Conservation (phyloP, 2,329 filamentous ascomycete genomes). For the Colletotrichum tabaci region DNA sequence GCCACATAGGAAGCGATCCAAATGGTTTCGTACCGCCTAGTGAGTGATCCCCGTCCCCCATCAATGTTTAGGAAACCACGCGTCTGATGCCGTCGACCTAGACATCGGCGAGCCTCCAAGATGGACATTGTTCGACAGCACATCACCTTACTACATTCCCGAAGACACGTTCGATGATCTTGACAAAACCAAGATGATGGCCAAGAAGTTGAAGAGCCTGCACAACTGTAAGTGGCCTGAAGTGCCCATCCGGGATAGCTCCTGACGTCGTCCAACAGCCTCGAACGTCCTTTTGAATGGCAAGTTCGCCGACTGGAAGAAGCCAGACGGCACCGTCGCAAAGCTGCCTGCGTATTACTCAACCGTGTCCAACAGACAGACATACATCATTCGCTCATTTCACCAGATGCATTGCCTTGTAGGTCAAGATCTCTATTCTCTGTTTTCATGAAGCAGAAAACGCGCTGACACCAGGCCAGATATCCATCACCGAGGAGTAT, state of each 20-base stretch:
- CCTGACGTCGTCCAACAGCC: background rate
- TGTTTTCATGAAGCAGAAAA: too few relatives aligned
- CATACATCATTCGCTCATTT: slow-evolving; percentile 34
- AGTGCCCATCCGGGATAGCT: too few relatives aligned
- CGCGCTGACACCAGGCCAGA: background rate
- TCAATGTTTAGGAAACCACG: too few relatives aligned
- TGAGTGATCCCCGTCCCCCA: background rate
- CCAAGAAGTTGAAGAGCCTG: slow-evolving; percentile 18
- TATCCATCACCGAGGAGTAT: slow-evolving; percentile 33
- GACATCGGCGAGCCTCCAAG: slow-evolving; percentile 24
- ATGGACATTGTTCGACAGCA: slow-evolving; percentile 28
- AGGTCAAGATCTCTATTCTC: background rate
- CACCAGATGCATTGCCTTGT: slow-evolving; percentile 36
- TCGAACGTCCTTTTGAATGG: slow-evolving; percentile 28
- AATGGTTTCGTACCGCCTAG: slow-evolving; percentile 32
- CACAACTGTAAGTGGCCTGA: slow-evolving; percentile 14
- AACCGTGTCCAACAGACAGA: slow-evolving; percentile 25
- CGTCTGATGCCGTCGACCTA: background rate
- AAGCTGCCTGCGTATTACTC: slow-evolving; percentile 33
- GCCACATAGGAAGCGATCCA: slow-evolving; percentile 32
- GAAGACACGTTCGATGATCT: slow-evolving; percentile 29
- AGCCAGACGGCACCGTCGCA: slow-evolving; percentile 19
- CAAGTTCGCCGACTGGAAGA: slow-evolving; percentile 31
- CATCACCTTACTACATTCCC: slow-evolving; percentile 21
- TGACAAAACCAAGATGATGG: slow-evolving; percentile 13